Percentiles rank a stretch among this genome's conserved stretches.
These are phyloP conservation scores for Craterostigma plantagineum DNA, from an alignment of 257 asterid genomes.

Conservation along the genomic window DNA sequence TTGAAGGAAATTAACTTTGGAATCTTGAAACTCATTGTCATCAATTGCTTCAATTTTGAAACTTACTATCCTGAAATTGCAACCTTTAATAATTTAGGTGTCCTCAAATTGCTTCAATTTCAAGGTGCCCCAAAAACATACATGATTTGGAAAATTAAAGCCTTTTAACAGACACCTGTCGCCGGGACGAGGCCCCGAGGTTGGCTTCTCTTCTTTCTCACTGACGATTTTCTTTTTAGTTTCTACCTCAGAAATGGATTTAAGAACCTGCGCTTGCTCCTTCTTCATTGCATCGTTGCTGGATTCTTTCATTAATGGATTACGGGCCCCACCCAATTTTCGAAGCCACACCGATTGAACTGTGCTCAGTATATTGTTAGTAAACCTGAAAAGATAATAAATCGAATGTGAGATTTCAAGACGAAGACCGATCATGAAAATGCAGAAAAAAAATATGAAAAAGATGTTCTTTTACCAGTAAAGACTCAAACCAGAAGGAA, in stretches of 20 bases:
- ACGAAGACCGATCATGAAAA: no score
- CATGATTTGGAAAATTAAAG: slow-evolving; percentile 5
- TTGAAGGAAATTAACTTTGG: no score
- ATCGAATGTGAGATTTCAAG: not conserved
- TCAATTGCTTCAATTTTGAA: no score
- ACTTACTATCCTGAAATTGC: no score
- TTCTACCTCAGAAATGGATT: slow-evolving; percentile 33
- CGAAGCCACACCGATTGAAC: slow-evolving; percentile 85
- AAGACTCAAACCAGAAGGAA: slow-evolving; percentile 95
- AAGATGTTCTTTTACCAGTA: no score
- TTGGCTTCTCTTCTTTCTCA: slow-evolving; percentile 24
- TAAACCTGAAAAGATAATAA: slow-evolving; percentile 40
- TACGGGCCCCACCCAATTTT: slow-evolving; percentile 78
- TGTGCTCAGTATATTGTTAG: slow-evolving; percentile 84
- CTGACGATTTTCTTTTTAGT: slow-evolving; percentile 14
- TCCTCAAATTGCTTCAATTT: no score
- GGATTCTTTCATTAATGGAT: slow-evolving; percentile 30
- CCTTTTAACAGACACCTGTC: slow-evolving; percentile 69
- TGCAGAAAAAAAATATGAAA: slow-evolving; percentile 1
- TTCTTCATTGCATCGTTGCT: slow-evolving; percentile 26
- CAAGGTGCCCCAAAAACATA: not conserved
- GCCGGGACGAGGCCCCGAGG: slow-evolving; percentile 66
- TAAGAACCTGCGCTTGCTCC: slow-evolving; percentile 27
- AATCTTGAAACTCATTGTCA: no score
- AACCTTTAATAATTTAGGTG: no score